A percentile compares a stretch with the other conserved stretches of the same genome.
Evolutionary conservation across 768 basidiomycete genomes (phyloP).

Genomic region (Lactarius akahatsu): DNA sequence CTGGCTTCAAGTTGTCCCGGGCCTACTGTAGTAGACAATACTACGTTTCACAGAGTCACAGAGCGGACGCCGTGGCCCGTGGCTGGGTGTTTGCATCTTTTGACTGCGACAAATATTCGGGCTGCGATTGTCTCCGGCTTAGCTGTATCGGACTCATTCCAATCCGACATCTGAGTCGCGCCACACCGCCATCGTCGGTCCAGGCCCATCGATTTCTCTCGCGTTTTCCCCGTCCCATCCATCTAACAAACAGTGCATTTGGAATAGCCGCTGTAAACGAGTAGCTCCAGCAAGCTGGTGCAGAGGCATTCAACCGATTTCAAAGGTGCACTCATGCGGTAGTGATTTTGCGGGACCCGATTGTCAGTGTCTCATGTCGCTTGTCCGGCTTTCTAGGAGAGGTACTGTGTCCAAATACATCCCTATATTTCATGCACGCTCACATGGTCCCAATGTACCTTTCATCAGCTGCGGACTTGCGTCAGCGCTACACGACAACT

Average conservation of each 20-base stretch:
- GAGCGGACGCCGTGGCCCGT: no score
- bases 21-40: no score
- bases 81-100: no score
- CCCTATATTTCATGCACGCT: constrained; percentile 16
- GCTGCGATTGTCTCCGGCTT: no score
- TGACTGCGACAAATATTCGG: no score
- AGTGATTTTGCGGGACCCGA: constrained; percentile 5
- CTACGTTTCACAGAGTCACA: no score
- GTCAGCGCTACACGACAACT: constrained; percentile 74
- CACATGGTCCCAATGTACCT: constrained; percentile 8
- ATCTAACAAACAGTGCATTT: neutral
- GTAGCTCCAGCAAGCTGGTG: constrained; percentile 64
- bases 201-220: no score
- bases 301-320: constrained; percentile 63
- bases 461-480: constrained; percentile 63
- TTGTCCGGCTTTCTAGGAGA: constrained; percentile 40
- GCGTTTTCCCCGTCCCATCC: no score
- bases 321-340: constrained; percentile 46
- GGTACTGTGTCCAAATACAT: constrained; percentile 37
- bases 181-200: no score
- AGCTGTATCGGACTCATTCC: no score
- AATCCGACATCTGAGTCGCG: no score
- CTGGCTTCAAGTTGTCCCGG: no score
- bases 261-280: constrained; percentile 62
- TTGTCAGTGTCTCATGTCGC: constrained; percentile 19